Conservation (phyloP, 1,284 basidiomycete species). For the Cutaneotrichosporon cavernicola region DNA sequence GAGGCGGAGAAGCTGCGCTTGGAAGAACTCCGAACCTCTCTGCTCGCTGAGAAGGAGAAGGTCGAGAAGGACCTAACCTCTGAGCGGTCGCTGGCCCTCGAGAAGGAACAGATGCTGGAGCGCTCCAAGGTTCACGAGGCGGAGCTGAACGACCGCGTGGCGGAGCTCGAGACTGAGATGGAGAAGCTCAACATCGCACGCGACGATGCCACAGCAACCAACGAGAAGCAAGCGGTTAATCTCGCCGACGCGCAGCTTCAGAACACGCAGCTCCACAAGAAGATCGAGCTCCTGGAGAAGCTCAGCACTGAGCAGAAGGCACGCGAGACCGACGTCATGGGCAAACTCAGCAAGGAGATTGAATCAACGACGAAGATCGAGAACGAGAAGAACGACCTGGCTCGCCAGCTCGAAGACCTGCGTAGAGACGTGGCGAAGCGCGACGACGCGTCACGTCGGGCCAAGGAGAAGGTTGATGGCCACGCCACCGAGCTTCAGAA, state of each 20-base stretch:
- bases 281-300: constrained; percentile 73
- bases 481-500: constrained; percentile 69
- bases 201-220: constrained; percentile 61
- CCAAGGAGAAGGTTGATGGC: constrained; percentile 73
- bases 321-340: constrained; percentile 62
- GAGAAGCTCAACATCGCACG: constrained; percentile 82
- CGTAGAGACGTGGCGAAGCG: constrained; percentile 68
- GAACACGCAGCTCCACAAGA: constrained; percentile 78
- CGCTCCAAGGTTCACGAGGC: constrained; percentile 80
- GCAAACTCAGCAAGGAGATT: constrained; percentile 39
- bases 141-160: constrained; percentile 80
- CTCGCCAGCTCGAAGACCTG: constrained; percentile 68
- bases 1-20: constrained; percentile 73
- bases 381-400: constrained; percentile 60
- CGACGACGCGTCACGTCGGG: constrained; percentile 73
- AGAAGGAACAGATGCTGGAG: constrained; percentile 83
- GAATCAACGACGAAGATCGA: constrained; percentile 52
- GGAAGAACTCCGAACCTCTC: constrained; percentile 71
- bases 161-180: constrained; percentile 75
- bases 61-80: constrained; percentile 78
- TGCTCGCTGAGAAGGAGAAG: constrained; percentile 77
- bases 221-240: constrained; percentile 31
- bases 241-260: constrained; percentile 48
- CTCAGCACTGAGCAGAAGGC: constrained; percentile 70
- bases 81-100: constrained; percentile 73